phyloP scores from a whole-genome alignment of 768 basidiomycete species.

The Termitomyces sp. region DNA sequence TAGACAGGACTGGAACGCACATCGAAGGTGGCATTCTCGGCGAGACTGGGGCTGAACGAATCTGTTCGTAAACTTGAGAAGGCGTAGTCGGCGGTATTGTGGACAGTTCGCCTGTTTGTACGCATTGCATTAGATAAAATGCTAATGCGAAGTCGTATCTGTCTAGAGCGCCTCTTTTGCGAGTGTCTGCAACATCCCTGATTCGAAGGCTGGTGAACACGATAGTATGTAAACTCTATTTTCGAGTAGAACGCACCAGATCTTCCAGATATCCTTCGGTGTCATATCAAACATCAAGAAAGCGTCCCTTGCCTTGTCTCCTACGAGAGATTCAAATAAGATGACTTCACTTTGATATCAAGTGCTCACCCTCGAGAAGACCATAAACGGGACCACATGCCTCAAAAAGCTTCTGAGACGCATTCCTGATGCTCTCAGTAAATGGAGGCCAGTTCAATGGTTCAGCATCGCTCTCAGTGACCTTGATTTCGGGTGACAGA shows the following conservation, averaged over 20 bases:
- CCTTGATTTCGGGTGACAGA: conserved; percentile 34
- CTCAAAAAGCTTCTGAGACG: conserved; percentile 50
- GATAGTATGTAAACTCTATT: neutral
- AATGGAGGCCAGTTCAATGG: conserved; percentile 33
- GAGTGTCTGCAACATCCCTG: conserved; percentile 61
- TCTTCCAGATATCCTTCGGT: conserved; percentile 51
- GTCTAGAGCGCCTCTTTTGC: conserved; percentile 54
- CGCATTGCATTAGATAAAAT: conserved; percentile 55
- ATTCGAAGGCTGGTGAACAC: neutral
- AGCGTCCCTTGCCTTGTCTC: conserved; percentile 53
- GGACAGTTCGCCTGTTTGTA: conserved; percentile 26
- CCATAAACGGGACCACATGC: conserved; percentile 46
- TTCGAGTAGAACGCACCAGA: conserved; percentile 39
- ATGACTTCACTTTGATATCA: neutral
- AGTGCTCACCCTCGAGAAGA: conserved; percentile 41
- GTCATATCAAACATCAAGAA: conserved; percentile 59
- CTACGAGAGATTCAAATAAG: conserved; percentile 20
- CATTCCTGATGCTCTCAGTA: conserved; percentile 43
- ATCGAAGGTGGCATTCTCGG: conserved; percentile 2
- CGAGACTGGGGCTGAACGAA: conserved; percentile 12
- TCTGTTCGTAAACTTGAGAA: conserved; percentile 22
- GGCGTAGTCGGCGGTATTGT: conserved; percentile 27
- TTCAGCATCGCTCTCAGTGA: conserved; percentile 9
- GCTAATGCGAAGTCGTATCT: conserved; percentile 64
- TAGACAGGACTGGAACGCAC: neutral